Evolutionary conservation across 106 monocot genomes (phyloP), one percentile per base, ranked within the genome.

Genomic region (Dendrobium huoshanense): DNA sequence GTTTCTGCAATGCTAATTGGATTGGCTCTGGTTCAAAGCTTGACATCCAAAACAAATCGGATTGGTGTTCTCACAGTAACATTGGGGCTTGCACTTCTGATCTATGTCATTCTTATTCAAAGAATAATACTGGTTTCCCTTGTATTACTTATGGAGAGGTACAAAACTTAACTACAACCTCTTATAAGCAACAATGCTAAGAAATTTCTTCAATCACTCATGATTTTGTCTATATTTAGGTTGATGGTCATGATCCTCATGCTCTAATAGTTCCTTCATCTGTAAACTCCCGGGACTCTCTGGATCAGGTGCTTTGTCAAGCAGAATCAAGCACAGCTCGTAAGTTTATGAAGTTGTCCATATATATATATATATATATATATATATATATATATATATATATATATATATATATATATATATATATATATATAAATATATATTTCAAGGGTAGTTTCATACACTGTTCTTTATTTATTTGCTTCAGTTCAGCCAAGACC

Each of bases 91-190:
- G 11, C 25, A 18, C 25, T 22, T 17, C n/a, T 43, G 13, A 5
- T 40, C 2, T 16, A 9, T 19, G 17, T 16, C 37, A 55, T 73
- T 45, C 73, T 81, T 55, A 18, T 72, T 72, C 27, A 72, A 24
- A 49, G 6, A 54, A 9, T 29, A 33, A 75, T 18, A 56, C 80
- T n/a, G 61, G 45, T 41, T 22, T 82, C 47, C 67, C 73, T 9
- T 17, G 73, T 40, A 4, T 86, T 13, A 82, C 85, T 20, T 64
- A 82, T 67, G 41, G 55, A 78, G 85, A 73, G 82, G 82, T 82
- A 77, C 20, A 13, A 37, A 27, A 7, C 25, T 49, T 43, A 65
- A 25, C 59, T 68, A 41, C 67, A 5, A n/a, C 4, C 45, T 24
- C 18, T 70, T 15, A 24, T 22, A 49, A 68, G 29, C 54, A 29